Percentiles rank a stretch among this genome's conserved stretches.
Evolutionary conservation across 1,284 basidiomycete species (phyloP).

Genomic region (Heliocybe sulcata): DNA sequence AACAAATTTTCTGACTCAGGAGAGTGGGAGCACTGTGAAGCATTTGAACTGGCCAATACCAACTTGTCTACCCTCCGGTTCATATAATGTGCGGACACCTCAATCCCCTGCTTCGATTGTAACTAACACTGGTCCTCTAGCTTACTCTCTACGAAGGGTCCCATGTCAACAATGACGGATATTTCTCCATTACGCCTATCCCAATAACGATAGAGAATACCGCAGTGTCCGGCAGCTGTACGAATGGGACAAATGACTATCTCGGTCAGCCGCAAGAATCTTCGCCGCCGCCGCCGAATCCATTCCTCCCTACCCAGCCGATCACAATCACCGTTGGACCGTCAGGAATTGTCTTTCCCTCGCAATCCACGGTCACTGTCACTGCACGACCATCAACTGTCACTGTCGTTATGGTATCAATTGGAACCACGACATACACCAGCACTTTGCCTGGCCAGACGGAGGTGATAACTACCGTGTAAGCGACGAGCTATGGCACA

Average conservation of each 20-base stretch:
- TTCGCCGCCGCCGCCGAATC: constrained; percentile 16
- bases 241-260: constrained; percentile 22
- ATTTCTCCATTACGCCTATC: constrained; percentile 38
- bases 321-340: constrained; percentile 14
- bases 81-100: constrained; percentile 36
- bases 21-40: constrained; percentile 39
- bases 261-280: constrained; percentile 28
- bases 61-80: constrained; percentile 33
- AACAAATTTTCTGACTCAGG: constrained; percentile 29
- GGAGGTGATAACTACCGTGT: constrained; percentile 19
- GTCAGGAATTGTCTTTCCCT: constrained; percentile 9
- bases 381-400: constrained; percentile 16
- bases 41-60: constrained; percentile 39
- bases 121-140: constrained; percentile 17
- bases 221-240: constrained; percentile 19
- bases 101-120: neutral
- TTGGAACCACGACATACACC: constrained; percentile 20
- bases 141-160: constrained; percentile 43
- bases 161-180: constrained; percentile 25
- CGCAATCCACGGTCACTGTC: constrained; percentile 8
- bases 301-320: constrained; percentile 9
- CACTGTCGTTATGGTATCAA: constrained; percentile 20
- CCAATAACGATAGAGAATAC: constrained; percentile 32
- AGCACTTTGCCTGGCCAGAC: constrained; percentile 15
- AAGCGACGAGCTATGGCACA: constrained; percentile 2